phyloP scores from a whole-genome alignment of 2,329 filamentous ascomycete species.

The Ophiostoma ips region DNA sequence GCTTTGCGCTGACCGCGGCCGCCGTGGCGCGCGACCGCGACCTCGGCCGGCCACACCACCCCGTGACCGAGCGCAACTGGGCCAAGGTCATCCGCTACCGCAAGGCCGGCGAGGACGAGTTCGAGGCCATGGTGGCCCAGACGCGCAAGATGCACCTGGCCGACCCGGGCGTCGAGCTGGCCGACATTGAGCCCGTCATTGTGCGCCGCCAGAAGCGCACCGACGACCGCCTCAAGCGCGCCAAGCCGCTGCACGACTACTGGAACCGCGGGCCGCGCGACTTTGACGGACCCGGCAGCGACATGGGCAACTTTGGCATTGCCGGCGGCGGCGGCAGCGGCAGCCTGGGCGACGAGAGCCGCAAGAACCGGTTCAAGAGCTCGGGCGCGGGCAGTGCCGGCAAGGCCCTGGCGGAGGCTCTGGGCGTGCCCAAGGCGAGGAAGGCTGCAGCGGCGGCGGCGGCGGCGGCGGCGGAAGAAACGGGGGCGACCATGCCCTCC shows the following conservation, averaged over 20 bases:
- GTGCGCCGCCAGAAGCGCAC: constrained; percentile 1
- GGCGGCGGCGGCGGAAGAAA: neutral
- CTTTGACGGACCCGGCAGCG: neutral
- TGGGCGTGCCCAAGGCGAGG: constrained; percentile 7
- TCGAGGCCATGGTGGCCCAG: constrained; percentile 50
- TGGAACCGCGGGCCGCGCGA: constrained; percentile 8
- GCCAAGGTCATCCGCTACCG: constrained; percentile 71
- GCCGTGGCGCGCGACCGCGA: constrained; percentile 54
- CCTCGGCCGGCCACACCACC: constrained; percentile 44
- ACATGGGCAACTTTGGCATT: neutral
- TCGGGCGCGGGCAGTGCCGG: neutral
- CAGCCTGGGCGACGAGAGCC: neutral
- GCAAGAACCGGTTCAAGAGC: neutral
- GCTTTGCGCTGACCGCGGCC: constrained; percentile 85
- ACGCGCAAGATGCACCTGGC: constrained; percentile 23
- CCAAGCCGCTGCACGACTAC: constrained; percentile 11
- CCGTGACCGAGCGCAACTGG: constrained; percentile 65
- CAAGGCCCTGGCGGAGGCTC: neutral
- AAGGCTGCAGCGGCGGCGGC: too few species aligned
- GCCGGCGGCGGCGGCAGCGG: neutral
- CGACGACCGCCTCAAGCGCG: neutral
- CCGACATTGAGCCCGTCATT: constrained; percentile 10
- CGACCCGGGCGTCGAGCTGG: constrained; percentile 13
- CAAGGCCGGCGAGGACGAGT: constrained; percentile 46
- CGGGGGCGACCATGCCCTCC: too few species aligned